These are phyloP conservation scores for Kappamyces sp. DNA, from an alignment of 192 early-diverging fungal genomes.

Conservation along the genomic window DNA sequence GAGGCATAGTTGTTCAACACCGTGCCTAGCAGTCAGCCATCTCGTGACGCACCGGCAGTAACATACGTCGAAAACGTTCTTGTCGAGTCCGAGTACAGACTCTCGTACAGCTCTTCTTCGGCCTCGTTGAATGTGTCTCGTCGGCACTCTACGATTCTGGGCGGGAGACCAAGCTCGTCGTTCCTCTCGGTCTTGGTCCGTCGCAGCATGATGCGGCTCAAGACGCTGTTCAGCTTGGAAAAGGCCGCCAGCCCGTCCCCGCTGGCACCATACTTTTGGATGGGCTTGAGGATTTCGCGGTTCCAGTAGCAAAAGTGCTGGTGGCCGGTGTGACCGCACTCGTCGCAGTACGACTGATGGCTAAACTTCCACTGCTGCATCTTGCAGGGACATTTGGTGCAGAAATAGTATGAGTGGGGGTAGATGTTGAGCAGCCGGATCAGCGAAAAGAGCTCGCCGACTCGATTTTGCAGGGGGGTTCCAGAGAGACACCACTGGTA, in stretches of 20 bases:
- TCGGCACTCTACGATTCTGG: constrained; percentile 70
- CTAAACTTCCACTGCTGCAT: constrained; percentile 37
- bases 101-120: constrained; percentile 85
- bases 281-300: constrained; percentile 81
- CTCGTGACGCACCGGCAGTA: background rate
- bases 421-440: constrained; percentile 82
- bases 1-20: constrained; percentile 91
- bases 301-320: constrained; percentile 77
- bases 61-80: constrained; percentile 7
- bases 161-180: constrained; percentile 82
- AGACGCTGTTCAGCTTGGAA: constrained; percentile 63
- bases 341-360: constrained; percentile 32
- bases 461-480: constrained; percentile 89
- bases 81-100: constrained; percentile 62
- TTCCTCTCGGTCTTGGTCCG: constrained; percentile 85
- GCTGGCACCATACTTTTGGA: constrained; percentile 65
- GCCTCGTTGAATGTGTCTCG: constrained; percentile 81
- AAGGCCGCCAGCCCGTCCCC: constrained; percentile 62
- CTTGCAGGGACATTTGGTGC: constrained; percentile 68
- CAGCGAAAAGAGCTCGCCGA: constrained; percentile 88
- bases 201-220: constrained; percentile 85
- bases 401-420: constrained; percentile 83
- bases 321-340: constrained; percentile 42
- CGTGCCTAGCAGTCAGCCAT: constrained; percentile 55
- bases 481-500: constrained; percentile 82